A percentile compares a stretch with the other conserved stretches of the same genome.
Evolutionary conservation across 2,329 filamentous ascomycete genomes (phyloP).

Genomic region (Gliomastix tumulicola): DNA sequence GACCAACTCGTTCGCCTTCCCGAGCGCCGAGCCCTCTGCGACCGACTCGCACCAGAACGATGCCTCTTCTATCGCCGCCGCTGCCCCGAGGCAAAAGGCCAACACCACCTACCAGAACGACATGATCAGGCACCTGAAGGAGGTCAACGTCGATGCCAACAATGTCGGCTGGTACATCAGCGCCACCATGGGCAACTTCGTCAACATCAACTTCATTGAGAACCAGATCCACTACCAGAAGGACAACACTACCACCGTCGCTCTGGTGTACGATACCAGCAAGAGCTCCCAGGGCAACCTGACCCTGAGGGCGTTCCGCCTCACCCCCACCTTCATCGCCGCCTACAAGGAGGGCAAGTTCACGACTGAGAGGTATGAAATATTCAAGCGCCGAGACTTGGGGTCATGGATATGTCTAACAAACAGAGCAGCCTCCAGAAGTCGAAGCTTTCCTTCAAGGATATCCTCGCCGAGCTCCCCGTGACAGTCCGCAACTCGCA

Average conservation of each 20-base stretch:
- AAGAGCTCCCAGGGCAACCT: conserved; percentile 87
- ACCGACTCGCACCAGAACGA: conserved; percentile 70
- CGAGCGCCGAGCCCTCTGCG: conserved; percentile 65
- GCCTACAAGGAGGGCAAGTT: conserved; percentile 98
- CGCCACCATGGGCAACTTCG: conserved; percentile 97
- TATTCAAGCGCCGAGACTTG: too few species aligned
- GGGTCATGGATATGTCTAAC: too few species aligned
- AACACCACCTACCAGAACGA: conserved; percentile 86
- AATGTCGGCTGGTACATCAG: conserved; percentile 98
- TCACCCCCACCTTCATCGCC: conserved; percentile 80
- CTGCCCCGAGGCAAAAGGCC: conserved; percentile 85
- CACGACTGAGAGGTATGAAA: conserved; percentile 79
- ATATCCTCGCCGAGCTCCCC: conserved; percentile 87
- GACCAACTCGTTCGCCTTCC: conserved; percentile 94
- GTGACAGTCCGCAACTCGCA: conserved; percentile 94
- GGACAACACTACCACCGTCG: conserved; percentile 82
- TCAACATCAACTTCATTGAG: conserved; percentile 92
- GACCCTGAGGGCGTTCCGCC: conserved; percentile 83
- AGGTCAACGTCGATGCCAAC: conserved; percentile 98
- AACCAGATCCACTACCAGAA: conserved; percentile 98
- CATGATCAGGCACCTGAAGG: conserved; percentile 94
- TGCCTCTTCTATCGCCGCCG: conserved; percentile 69
- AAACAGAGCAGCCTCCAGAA: conserved; percentile 95
- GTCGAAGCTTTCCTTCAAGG: conserved; percentile 86
- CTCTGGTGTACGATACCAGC: conserved; percentile 91